Conservation (phyloP, 2,329 filamentous ascomycete genomes). For the Dissoconium aciculare region DNA sequence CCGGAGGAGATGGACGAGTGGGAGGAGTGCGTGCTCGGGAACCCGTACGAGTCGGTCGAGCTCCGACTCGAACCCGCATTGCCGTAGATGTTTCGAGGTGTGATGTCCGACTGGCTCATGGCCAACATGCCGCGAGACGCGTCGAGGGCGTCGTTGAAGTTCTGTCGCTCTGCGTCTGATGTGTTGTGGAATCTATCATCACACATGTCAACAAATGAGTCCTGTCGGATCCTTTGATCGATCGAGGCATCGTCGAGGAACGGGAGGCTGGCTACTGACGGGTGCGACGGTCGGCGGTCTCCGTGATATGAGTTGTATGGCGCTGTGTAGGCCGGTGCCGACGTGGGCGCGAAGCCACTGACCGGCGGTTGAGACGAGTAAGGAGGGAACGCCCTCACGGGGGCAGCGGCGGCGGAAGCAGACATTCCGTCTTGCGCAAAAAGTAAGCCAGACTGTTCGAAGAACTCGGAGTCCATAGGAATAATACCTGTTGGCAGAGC, state of each 20-base stretch:
- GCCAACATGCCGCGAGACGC: conserved; percentile 89
- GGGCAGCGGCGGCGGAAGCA: conserved; percentile 53
- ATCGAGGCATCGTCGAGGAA: conserved; percentile 34
- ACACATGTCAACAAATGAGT: conserved; percentile 48
- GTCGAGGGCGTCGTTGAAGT: conserved; percentile 79
- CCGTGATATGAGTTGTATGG: conserved; percentile 44
- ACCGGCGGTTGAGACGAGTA: conserved; percentile 38
- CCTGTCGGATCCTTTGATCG: conserved; percentile 36
- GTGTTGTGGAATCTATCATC: conserved; percentile 39
- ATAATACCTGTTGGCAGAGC: conserved; percentile 57
- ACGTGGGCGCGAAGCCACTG: conserved; percentile 49
- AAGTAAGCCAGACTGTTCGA: conserved; percentile 47
- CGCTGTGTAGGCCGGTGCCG: conserved; percentile 53
- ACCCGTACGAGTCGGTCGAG: conserved; percentile 78
- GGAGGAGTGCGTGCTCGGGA: conserved; percentile 68
- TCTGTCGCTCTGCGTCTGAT: conserved; percentile 45
- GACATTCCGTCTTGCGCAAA: conserved; percentile 59
- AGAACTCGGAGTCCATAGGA: conserved; percentile 41
- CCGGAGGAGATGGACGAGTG: conserved; percentile 81
- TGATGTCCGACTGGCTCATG: conserved; percentile 73
- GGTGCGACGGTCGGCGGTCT: conserved; percentile 64
- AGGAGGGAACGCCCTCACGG: too few relatives aligned
- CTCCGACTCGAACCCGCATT: conserved; percentile 44
- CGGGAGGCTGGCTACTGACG: conserved; percentile 53
- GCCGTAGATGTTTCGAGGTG: conserved; percentile 78